Evolutionary conservation across 192 early-diverging fungal genomes (phyloP), one percentile per base, ranked within the genome.

Genomic region (Mortierella antarctica): DNA sequence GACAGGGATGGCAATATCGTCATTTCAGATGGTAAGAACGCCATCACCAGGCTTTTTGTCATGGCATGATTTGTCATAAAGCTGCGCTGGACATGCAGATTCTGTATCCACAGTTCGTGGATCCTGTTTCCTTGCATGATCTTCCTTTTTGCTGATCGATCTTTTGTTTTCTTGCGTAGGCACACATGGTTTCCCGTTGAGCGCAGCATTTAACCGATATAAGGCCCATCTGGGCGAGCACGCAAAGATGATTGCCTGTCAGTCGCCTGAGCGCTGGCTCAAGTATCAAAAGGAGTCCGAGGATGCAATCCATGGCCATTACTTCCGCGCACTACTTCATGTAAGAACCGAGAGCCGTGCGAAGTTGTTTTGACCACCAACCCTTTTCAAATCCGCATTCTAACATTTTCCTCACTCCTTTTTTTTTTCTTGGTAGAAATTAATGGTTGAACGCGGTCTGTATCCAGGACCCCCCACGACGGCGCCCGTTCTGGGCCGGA

Each of bases 231-330:
- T 95, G 1, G 92, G 93, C 0, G 83, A 84, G 8, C 89, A 90
- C 40, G 88, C 89, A 2, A 86, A 90, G 45, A 92, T 93, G 83
- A 75, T 89, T 10, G 92, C 93, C 2, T 95, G 96, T 70, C 96
- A 97, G 68, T 92, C 94, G 2, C 88, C 93, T 2, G 84, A 86
- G 55, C 89, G 95, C 18, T 97, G 96, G 96, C 84, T 84, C 10
- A 71, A 70, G 48, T 70, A 92, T 51, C 73, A 76, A 11, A 87
- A 86, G 11, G 85, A 84, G 21, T 86, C 85, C 4, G 68, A 88
- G 17, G 90, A 87, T 20, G 83, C 86, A 14, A 95, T 92, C 67
- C 80, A 84, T 11, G 87, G 92, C 44, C 91, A 94, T 83, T 91
- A 88, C 67, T 93, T 88, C 74, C 89, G 96, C 9, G 92, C 92